These are phyloP conservation scores for Aspergillus sp. DNA, from an alignment of 2,329 filamentous ascomycete genomes.

Conservation along the genomic window DNA sequence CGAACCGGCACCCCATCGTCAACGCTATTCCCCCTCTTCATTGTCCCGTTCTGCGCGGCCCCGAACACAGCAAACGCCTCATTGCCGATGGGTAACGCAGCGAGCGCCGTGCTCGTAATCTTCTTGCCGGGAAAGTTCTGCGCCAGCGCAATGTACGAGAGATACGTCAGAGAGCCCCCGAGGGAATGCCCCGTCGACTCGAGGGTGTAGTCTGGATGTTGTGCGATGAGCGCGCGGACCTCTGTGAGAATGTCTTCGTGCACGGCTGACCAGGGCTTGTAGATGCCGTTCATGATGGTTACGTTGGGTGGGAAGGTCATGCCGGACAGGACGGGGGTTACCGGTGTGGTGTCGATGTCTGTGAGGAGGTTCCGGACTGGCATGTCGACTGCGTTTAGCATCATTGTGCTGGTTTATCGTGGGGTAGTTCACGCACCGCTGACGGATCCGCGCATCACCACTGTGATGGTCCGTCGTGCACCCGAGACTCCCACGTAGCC, in stretches of 20 bases:
- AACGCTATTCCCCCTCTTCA: constrained; percentile 27
- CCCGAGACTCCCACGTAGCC: constrained; percentile 29
- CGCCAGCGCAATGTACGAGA: constrained; percentile 30
- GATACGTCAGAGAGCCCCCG: constrained; percentile 29
- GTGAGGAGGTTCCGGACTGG: constrained; percentile 22
- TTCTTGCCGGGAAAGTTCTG: constrained; percentile 28
- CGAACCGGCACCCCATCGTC: constrained; percentile 26
- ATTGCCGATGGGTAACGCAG: constrained; percentile 33
- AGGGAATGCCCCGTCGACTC: constrained; percentile 32
- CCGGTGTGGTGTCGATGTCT: constrained; percentile 22
- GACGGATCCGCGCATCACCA: constrained; percentile 31
- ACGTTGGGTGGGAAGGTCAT: constrained; percentile 26
- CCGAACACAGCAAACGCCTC: constrained; percentile 24
- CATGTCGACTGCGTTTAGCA: not conserved
- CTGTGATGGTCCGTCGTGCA: constrained; percentile 23
- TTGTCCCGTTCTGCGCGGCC: constrained; percentile 19
- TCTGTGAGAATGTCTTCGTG: constrained; percentile 28
- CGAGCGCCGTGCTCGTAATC: constrained; percentile 30
- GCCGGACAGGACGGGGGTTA: constrained; percentile 24
- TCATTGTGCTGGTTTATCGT: no score
- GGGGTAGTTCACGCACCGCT: constrained; percentile 12
- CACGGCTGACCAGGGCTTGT: constrained; percentile 26
- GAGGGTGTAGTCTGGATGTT: constrained; percentile 27
- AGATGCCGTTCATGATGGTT: constrained; percentile 27
- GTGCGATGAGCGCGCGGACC: constrained; percentile 21